Evolutionary conservation across 2,329 filamentous ascomycete genomes (phyloP).

Genomic region (Trichoderma atroviride): DNA sequence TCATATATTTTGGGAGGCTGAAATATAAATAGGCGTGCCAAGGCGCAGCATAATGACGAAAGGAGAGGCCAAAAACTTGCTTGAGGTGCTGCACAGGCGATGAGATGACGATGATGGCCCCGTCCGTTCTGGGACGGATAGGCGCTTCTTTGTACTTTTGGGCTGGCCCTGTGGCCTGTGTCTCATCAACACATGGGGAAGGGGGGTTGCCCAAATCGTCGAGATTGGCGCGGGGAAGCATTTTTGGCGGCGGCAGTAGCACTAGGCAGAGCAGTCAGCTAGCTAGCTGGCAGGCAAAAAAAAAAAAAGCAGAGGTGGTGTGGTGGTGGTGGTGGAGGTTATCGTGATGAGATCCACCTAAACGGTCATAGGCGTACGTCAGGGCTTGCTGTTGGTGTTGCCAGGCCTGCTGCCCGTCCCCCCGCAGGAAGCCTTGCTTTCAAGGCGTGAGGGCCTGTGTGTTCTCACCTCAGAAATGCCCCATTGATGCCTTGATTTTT

Average conservation of each 20-base stretch:
- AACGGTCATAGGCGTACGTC: constrained; percentile 10
- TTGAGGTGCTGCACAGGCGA: not conserved
- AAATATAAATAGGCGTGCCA: constrained; percentile 12
- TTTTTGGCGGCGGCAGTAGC: not conserved
- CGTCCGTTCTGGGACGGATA: constrained; percentile 1
- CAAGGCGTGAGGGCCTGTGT: not conserved
- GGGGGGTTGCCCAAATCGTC: constrained; percentile 2
- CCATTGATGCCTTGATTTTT: not conserved
- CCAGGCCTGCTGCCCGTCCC: not conserved
- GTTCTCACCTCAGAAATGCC: constrained; percentile 8
- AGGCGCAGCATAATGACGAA: constrained; percentile 19
- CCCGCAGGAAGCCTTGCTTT: not conserved
- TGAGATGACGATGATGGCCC: constrained; percentile 24
- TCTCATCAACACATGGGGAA: constrained; percentile 18
- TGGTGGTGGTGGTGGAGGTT: constrained; percentile 13
- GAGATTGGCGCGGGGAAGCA: constrained; percentile 26
- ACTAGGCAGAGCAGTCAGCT: constrained; percentile 15
- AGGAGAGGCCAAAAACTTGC: constrained; percentile 13
- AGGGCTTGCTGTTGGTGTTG: constrained; percentile 5
- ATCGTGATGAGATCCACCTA: constrained; percentile 27
- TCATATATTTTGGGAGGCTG: constrained; percentile 8
- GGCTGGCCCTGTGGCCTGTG: not conserved
- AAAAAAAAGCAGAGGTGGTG: not conserved
- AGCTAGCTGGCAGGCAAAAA: not conserved
- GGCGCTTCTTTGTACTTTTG: not conserved